A percentile compares a stretch with the other conserved stretches of the same genome.
Evolutionary conservation across 306 rosid species (phyloP).

Genomic region (Carpinus fangiana): DNA sequence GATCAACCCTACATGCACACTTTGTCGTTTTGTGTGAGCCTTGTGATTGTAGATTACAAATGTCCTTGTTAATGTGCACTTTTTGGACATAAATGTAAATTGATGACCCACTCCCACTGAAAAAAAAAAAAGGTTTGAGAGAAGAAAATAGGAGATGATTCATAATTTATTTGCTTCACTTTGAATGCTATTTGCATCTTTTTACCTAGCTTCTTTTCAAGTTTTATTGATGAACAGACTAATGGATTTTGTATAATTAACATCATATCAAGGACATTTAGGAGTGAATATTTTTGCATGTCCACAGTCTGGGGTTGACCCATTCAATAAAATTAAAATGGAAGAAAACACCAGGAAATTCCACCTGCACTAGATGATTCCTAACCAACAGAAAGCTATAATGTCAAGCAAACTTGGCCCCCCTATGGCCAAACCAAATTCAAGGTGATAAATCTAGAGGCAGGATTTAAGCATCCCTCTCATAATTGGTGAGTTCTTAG

Average conservation of each 20-base stretch:
- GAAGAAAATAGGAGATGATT: neutral
- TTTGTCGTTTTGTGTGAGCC: neutral
- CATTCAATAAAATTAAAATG: too few species aligned
- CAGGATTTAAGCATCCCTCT: too few species aligned
- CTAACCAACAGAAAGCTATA: too few species aligned
- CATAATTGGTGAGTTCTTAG: too few species aligned
- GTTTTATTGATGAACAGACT: neutral
- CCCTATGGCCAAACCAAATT: too few species aligned
- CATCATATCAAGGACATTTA: neutral
- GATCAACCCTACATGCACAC: constrained; percentile 18
- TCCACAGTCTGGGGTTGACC: neutral
- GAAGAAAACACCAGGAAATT: too few species aligned
- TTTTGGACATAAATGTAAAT: constrained; percentile 1
- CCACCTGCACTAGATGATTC: too few species aligned
- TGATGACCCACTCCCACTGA: neutral
- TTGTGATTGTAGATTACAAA: constrained; percentile 10
- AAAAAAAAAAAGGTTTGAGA: constrained; percentile 4
- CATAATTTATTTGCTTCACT: neutral
- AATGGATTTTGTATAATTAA: neutral
- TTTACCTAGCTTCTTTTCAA: neutral
- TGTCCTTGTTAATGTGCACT: constrained; percentile 20
- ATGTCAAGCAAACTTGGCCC: too few species aligned
- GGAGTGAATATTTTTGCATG: neutral
- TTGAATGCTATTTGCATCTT: neutral
- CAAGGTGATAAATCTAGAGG: too few species aligned